A percentile compares a stretch with the other conserved stretches of the same genome.
Conservation (phyloP, 495 filamentous ascomycete genomes). For the Articulospora tetracladia region DNA sequence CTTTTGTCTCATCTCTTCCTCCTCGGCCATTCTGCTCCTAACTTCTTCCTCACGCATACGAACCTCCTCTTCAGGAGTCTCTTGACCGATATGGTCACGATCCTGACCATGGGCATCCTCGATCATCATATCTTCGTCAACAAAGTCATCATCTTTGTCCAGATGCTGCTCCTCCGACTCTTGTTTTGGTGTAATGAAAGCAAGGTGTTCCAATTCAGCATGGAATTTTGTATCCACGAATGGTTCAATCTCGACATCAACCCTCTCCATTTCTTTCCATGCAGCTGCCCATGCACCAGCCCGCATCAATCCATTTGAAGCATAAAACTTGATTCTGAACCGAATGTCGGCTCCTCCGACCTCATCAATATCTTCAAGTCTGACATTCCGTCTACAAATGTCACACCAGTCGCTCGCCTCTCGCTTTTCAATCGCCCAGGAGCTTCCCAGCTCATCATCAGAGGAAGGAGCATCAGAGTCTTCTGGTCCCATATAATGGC, state of each 20-base stretch:
- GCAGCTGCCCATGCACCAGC: constrained; percentile 89
- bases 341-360: constrained; percentile 37
- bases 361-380: constrained; percentile 24
- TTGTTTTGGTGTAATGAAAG: constrained; percentile 26
- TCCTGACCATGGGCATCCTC: constrained; percentile 5
- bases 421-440: constrained; percentile 27
- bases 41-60: neutral
- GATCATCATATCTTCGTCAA: constrained; percentile 18
- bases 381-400: constrained; percentile 52
- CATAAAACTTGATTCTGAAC: constrained; percentile 87
- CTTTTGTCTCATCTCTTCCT: constrained; percentile 9
- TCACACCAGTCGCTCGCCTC: constrained; percentile 54
- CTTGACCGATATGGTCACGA: neutral
- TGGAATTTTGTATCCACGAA: constrained; percentile 39
- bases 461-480: constrained; percentile 33
- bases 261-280: constrained; percentile 96
- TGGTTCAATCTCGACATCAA: constrained; percentile 87
- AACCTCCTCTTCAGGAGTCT: constrained; percentile 20
- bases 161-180: constrained; percentile 11
- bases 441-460: constrained; percentile 38
- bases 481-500: constrained; percentile 59
- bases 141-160: constrained; percentile 30
- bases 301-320: constrained; percentile 89
- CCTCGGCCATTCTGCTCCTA: constrained; percentile 28
- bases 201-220: constrained; percentile 41